Evolutionary conservation across 2,329 filamentous ascomycete species (phyloP).

Genomic region (Capronia coronata): DNA sequence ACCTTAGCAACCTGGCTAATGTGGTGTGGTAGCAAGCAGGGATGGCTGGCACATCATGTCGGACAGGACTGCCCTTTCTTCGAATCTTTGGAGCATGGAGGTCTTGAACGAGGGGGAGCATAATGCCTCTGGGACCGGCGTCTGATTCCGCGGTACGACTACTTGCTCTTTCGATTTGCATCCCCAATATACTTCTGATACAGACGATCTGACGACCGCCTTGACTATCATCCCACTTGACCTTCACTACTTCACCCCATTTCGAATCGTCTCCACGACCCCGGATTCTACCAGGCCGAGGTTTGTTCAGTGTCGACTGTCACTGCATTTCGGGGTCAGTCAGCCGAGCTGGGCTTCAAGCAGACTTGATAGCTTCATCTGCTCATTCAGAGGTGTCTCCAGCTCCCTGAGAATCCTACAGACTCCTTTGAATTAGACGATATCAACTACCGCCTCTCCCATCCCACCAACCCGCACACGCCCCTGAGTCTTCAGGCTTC

Average conservation of each 20-base stretch:
- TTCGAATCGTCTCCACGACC: neutral
- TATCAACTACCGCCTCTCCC: too few relatives aligned
- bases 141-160: too few relatives aligned
- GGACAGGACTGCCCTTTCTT: too few relatives aligned
- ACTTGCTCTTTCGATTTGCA: too few relatives aligned
- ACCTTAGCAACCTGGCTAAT: neutral
- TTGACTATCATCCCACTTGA: constrained; percentile 1
- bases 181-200: too few relatives aligned
- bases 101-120: too few relatives aligned
- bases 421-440: too few relatives aligned
- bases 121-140: too few relatives aligned
- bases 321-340: constrained; percentile 11
- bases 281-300: constrained; percentile 11
- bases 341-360: constrained; percentile 5
- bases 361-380: neutral
- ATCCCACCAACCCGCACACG: too few relatives aligned
- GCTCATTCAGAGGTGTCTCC: neutral
- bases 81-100: too few relatives aligned
- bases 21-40: neutral
- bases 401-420: too few relatives aligned
- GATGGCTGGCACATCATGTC: neutral
- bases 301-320: neutral
- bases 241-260: constrained; percentile 9
- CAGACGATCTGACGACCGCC: neutral
- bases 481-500: neutral